Evolutionary conservation across 2,329 filamentous ascomycete species (phyloP), one percentile per base, ranked within the genome.

Genomic region (Albifimbria verrucaria): DNA sequence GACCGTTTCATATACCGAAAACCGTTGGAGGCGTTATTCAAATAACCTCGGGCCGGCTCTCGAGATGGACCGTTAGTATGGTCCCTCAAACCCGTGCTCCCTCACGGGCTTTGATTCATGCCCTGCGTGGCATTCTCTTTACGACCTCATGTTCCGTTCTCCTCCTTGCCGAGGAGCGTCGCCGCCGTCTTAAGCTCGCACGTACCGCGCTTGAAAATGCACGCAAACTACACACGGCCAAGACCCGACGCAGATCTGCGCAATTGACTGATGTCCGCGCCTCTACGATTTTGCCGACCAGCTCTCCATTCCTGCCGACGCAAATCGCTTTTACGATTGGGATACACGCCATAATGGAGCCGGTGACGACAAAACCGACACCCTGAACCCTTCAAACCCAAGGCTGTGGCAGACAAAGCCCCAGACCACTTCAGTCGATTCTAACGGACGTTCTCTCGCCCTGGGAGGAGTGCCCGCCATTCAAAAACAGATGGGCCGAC

Each of bases 71-170:
- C 51, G 55, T 59, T 65, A 54, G 59, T 55, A 81, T 81, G 78
- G 72, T 74, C 50, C 65, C 74, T 52, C 70, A 72, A 48, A 68
- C 76, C 53, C 77, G 77, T 54, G 75, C 80, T 52, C 80, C 79
- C 47, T 82, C 81, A 36, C 78, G 79, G 68, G 77, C 77, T 54
- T 79, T 77, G 54, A 72, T 83, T 57, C 76, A 79, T 65, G 76
- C 79, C 54, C 76, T 84, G 32, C 78, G 79, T 55, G 77, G 79
- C 57, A 73, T 83, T 54, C 74, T 81, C 52, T 67, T 84, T 17
- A 81, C 80, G 49, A 83, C 80, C 2, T 81, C 80, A 9, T 83
- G 79, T 62, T 82, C 80, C 42, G 72, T 83, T 52, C 74, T 77
- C 48, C 64, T 81, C 23, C 69, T 84, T 52, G 72, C 81, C 53